Evolutionary conservation across 2,329 filamentous ascomycete species (phyloP).

Genomic region (Scytalidium sp.): DNA sequence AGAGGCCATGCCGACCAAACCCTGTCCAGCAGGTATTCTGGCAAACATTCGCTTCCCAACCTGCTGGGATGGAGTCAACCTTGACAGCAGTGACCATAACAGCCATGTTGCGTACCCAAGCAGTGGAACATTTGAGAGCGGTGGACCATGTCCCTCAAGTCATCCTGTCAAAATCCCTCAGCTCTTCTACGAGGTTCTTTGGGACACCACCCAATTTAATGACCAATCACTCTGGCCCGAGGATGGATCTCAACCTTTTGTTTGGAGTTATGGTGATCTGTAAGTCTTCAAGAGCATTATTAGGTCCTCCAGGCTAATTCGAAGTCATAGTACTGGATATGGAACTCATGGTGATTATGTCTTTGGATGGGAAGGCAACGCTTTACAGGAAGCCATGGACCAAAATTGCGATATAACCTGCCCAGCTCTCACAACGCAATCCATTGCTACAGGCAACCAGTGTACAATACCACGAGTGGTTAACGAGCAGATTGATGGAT

Average conservation of each 20-base stretch:
- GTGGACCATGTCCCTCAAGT: conserved; percentile 18
- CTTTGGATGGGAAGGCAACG: conserved; percentile 48
- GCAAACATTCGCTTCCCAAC: conserved; percentile 27
- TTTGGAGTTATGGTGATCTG: conserved; percentile 40
- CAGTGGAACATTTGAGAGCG: conserved; percentile 13
- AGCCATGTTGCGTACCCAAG: conserved; percentile 23
- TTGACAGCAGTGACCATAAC: conserved; percentile 17
- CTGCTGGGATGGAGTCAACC: conserved; percentile 23
- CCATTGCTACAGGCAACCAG: conserved; percentile 40
- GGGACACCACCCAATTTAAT: conserved; percentile 40
- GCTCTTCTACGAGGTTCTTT: conserved; percentile 48
- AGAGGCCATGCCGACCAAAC: conserved; percentile 30
- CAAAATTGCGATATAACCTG: conserved; percentile 45
- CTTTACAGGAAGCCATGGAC: conserved; percentile 47
- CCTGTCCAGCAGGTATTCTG: conserved; percentile 29
- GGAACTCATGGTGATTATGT: conserved; percentile 50
- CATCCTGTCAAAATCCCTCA: conserved; percentile 45
- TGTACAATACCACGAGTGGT: conserved; percentile 44
- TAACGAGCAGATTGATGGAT: conserved; percentile 46
- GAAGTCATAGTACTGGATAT: conserved; percentile 34
- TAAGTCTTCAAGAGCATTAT: conserved; percentile 42
- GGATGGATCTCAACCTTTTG: conserved; percentile 39
- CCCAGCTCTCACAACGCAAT: conserved; percentile 39
- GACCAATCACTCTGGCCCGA: conserved; percentile 40
- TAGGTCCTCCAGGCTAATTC: conserved; percentile 45